phyloP scores from a whole-genome alignment of 805 yeast genomes.

The Ogataea naganishii region DNA sequence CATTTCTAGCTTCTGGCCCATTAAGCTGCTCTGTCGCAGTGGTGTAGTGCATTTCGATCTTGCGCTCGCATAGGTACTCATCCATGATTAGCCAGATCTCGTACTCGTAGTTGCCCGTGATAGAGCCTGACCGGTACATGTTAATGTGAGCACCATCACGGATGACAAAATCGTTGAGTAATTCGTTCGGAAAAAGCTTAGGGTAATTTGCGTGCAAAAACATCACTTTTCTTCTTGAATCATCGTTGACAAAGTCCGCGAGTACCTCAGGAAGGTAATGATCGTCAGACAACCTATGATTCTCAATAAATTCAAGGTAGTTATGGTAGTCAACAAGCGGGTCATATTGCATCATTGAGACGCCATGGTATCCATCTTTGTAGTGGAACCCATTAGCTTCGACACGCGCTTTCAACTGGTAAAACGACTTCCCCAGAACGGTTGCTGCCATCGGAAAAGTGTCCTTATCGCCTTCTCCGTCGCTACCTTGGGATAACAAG shows the following conservation, averaged over 20 bases:
- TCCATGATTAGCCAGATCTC: slow-evolving; percentile 13
- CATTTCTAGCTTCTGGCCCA: slow-evolving; percentile 7
- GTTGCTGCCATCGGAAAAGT: slow-evolving; percentile 66
- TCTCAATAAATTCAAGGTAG: slow-evolving; percentile 11
- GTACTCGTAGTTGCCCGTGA: slow-evolving; percentile 11
- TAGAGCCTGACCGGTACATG: slow-evolving; percentile 7
- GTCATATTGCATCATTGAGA: slow-evolving; percentile 42
- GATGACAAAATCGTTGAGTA: slow-evolving; percentile 17
- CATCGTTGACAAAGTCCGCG: slow-evolving; percentile 12
- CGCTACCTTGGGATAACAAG: slow-evolving; percentile 47
- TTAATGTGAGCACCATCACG: slow-evolving; percentile 7
- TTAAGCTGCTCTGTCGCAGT: slow-evolving; percentile 8
- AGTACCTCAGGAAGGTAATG: slow-evolving; percentile 2
- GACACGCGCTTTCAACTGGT: slow-evolving; percentile 46
- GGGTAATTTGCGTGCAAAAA: slow-evolving; percentile 39
- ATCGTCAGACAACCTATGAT: slow-evolving; percentile 11
- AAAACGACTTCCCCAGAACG: slow-evolving; percentile 36
- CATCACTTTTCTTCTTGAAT: slow-evolving; percentile 8
- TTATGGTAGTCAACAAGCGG: slow-evolving; percentile 29
- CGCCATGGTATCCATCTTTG: slow-evolving; percentile 29
- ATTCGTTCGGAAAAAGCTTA: slow-evolving; percentile 36
- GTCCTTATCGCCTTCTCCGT: slow-evolving; percentile 82
- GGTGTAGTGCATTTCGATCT: slow-evolving; percentile 11
- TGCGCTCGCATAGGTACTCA: slow-evolving; percentile 11
- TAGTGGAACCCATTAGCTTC: slow-evolving; percentile 34